These are phyloP conservation scores for Backusella australiensis DNA, from an alignment of 192 early-diverging fungal species.

Conservation along the genomic window DNA sequence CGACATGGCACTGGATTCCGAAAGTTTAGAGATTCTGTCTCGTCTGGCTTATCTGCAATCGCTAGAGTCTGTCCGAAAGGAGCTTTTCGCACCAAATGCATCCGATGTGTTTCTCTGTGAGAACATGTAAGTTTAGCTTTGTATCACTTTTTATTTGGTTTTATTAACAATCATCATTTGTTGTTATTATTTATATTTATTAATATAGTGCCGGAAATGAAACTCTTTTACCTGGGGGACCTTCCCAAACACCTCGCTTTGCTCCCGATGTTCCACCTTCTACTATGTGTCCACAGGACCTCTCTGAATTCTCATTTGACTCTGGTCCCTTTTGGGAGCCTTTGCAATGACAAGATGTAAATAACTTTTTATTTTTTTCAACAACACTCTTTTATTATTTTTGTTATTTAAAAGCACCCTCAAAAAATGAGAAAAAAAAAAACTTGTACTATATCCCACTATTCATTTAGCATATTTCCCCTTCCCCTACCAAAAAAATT, in stretches of 20 bases:
- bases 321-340: conserved; percentile 12
- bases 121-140: conserved; percentile 13
- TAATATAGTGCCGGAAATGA: background rate
- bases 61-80: background rate
- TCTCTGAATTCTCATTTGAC: conserved; percentile 18
- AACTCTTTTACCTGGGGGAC: background rate
- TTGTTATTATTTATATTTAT: conserved; percentile 3
- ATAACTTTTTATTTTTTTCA: background rate
- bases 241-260: conserved; percentile 12
- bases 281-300: conserved; percentile 22
- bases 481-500: no score
- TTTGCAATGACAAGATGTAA: background rate
- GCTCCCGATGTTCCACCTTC: conserved; percentile 17
- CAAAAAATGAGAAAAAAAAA: no score
- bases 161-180: background rate
- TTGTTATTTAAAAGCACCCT: background rate
- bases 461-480: no score
- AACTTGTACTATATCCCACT: no score
- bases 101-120: conserved; percentile 13
- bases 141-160: background rate
- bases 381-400: background rate
- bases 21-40: background rate
- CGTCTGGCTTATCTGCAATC: conserved; percentile 10
- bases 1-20: background rate
- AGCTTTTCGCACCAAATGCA: conserved; percentile 3